Evolutionary conservation across 2,329 filamentous ascomycete species (phyloP), one percentile per base, ranked within the genome.

Genomic region (Pleomassaria siparia): DNA sequence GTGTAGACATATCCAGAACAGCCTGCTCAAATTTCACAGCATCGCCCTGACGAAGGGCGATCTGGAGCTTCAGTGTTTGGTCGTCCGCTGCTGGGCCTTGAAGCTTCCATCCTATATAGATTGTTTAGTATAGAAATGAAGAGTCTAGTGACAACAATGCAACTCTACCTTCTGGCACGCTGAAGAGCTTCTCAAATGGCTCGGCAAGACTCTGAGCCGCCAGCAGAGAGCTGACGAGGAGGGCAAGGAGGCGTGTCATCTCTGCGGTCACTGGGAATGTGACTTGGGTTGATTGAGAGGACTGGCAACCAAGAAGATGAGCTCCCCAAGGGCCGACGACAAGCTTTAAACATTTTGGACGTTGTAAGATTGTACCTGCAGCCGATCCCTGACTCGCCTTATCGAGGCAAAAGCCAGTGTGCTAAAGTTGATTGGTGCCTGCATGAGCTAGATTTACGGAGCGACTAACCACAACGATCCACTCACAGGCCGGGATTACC

Each of bases 1-100:
- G 79, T 0, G 76, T 78, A 16, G 77, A 78, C 18, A 76, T 61
- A 5, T 70, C 66, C 20, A 67, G 53, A 33, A 76, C 63, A 24
- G 62, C 63, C 28, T 69, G 61, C 54, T 75, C 69, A 12, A 76
- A 69, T 33, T 66, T 62, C 30, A 71, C 66, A 4, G 49, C 45
- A 49, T 65, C 55, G 9, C 58, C 54, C 43, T 67, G 64, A 40
- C 58, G 55, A 15, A 69, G 56, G 16, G 62, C 64, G 40, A 69
- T 66, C 44, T 67, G 60, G 21, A 69, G 54, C 43, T 51, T 60
- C 32, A 68, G 54, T 12, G 53, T 41, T 36, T 64, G 51, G 21
- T 49, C 52, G 33, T 56, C 54, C 6, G 51, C 45, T 26, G 62
- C 59, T 3, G 42, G 42, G 30, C 51, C 52, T 35, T 55, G 49